Evolutionary conservation across 2,329 filamentous ascomycete genomes (phyloP), one percentile per base, ranked within the genome.

Genomic region (Hirsutella rhossiliensis): DNA sequence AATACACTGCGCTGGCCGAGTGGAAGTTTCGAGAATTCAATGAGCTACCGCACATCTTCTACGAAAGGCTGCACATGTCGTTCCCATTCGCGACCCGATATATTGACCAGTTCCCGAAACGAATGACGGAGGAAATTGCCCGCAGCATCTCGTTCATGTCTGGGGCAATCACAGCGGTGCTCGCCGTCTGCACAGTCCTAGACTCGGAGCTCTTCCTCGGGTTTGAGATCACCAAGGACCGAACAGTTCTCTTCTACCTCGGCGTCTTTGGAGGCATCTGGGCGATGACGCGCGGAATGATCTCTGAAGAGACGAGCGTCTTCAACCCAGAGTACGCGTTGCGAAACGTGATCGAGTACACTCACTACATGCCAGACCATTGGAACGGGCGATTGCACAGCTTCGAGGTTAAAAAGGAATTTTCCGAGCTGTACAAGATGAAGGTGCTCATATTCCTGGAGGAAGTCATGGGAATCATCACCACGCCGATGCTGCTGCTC

Each of bases 11-110:
- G 1, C 76, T 95, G 42, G 92, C 92, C 0, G 85, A 95, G 60
- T 98, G 92, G 92, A 97, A 96, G 56, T 96, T 98, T 50, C 82
- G 92, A 40, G 90, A 97, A 60, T 98, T 97, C 72, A 98, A 98
- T 56, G 92, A 98, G 62, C 73, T 98, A 1, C 83, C 84, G 45
- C 92, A 98, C 62, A 73, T 97, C 2, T 98, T 97, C 55, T 78
- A 88, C 47, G 85, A 90, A 50, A 80, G 92, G 18, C 71, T 90
- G 37, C 89, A 94, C 51, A 94, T 97, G 84, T 95, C 92, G 1
- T 88, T 92, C 56, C 89, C 90, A 0, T 96, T 87, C 59, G 90
- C 92, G 2, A 87, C 84, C 30, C 79, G 87, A 40, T 98, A 98
- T 56, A 75, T 98, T 23, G 87, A 95, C 50, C 90, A 97, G 51